Evolutionary conservation across 768 basidiomycete genomes (phyloP), one percentile per base, ranked within the genome.

Genomic region (Tylopilus sp.): DNA sequence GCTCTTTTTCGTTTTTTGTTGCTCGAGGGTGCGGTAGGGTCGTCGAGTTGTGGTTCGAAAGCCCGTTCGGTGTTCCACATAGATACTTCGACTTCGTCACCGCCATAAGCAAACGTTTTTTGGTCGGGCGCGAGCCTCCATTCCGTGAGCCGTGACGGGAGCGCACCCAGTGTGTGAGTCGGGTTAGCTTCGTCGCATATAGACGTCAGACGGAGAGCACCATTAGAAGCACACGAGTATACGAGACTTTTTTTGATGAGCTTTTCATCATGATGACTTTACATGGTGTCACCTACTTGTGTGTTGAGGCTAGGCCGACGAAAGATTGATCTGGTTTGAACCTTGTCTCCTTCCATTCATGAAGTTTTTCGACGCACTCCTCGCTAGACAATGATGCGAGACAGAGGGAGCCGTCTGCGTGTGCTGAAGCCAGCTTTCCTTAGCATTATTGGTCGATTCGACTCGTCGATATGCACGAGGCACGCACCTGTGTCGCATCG

Each of bases 21-120:
- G 33, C 20, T 46, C 11, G 59, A 31, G 2, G 61, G 30, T 10
- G 65, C 42, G 18, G 59, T 44, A 3, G 60, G 21, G 20, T 58
- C 44, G 3, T 66, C 52, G 9, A 65, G 20, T 22, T 23, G 53
- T 44, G 67, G 26, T 42, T 63, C 53, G 65, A 79, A 74, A 69
- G 88, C 63, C 68, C 75, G 58, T 60, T 91, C 85, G 7, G 79
- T 77, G 61, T 87, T 73, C 91, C 91, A 94, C 3, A 92, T 62
- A 2, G 90, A 92, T 2, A 88, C 66, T 50, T 91, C 88, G 17
- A 94, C 88, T 68, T 94, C 91, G 55, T 92, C 83, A 3, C 91
- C 91, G 12, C 86, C 91, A 55, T 91, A 93, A 2, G 83, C 78
- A 70, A 94, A 92, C 0, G 77, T 77, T 31, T 74, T 64, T 3